Evolutionary conservation across 257 asterid genomes (phyloP).

Genomic region (Sherardia arvensis): DNA sequence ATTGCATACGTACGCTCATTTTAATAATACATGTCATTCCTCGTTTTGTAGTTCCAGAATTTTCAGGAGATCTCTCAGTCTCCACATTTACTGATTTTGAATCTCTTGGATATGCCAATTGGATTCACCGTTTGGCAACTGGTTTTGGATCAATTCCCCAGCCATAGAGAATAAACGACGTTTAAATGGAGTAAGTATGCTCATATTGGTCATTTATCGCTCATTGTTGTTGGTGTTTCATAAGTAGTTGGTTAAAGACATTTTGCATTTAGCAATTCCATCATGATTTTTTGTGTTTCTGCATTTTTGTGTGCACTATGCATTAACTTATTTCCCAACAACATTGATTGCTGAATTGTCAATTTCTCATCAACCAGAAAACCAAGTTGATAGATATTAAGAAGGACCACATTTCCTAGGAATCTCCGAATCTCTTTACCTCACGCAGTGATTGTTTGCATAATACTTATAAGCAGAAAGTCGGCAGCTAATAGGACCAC

Average conservation of each 20-base stretch:
- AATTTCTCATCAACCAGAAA: not conserved
- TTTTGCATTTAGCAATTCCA: too few relatives aligned
- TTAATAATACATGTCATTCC: not conserved
- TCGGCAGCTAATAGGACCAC: not conserved
- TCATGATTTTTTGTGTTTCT: too few relatives aligned
- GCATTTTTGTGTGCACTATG: not conserved
- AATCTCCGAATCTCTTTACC: not conserved
- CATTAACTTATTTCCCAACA: not conserved
- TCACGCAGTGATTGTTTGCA: not conserved
- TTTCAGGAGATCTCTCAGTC: not conserved
- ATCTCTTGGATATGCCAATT: not conserved
- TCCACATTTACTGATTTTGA: not conserved
- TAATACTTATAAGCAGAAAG: too few relatives aligned
- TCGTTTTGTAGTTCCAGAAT: not conserved
- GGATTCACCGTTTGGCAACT: not conserved
- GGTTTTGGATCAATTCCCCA: not conserved
- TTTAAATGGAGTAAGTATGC: too few relatives aligned
- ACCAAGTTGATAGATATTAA: not conserved
- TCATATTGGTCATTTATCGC: too few relatives aligned
- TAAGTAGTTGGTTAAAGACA: not conserved
- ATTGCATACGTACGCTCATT: too few relatives aligned
- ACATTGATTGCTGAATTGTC: not conserved
- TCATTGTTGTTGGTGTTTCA: not conserved
- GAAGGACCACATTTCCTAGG: not conserved
- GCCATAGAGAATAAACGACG: not conserved